Percentiles rank a stretch among this genome's conserved stretches.
Evolutionary conservation across 495 filamentous ascomycete species (phyloP).

Genomic region (Aspergillus homomorphus): DNA sequence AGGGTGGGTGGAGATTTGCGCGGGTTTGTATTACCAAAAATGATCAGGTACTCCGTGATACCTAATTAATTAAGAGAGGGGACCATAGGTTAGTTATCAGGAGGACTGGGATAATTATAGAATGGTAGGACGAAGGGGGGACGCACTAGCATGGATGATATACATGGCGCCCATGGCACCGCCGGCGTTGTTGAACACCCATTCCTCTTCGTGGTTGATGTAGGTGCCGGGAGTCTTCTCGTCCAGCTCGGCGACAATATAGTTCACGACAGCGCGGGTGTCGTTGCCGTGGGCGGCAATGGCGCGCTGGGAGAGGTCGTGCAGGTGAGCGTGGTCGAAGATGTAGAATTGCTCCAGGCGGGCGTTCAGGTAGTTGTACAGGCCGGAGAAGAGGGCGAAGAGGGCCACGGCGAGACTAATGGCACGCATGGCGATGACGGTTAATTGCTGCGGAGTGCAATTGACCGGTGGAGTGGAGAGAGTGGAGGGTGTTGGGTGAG

Average conservation of each 20-base stretch:
- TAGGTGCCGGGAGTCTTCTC: slow-evolving; percentile 38
- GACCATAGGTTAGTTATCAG: too few species aligned
- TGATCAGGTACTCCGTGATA: slow-evolving; percentile 77
- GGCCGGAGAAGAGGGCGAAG: slow-evolving; percentile 54
- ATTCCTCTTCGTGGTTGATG: slow-evolving; percentile 45
- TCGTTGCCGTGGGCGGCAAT: slow-evolving; percentile 69
- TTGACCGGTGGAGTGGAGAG: background rate
- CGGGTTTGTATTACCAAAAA: slow-evolving; percentile 56
- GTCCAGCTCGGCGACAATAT: slow-evolving; percentile 51
- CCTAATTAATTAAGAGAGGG: slow-evolving; percentile 25
- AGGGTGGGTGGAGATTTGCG: background rate
- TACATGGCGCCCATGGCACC: slow-evolving; percentile 90
- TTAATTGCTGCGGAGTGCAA: slow-evolving; percentile 9
- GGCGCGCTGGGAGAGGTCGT: slow-evolving; percentile 62
- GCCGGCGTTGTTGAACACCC: slow-evolving; percentile 65
- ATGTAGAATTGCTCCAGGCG: slow-evolving; percentile 74
- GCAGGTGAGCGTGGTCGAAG: slow-evolving; percentile 64
- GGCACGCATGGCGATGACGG: slow-evolving; percentile 22
- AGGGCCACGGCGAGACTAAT: slow-evolving; percentile 59
- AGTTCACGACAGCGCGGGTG: slow-evolving; percentile 63
- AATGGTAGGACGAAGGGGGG: slow-evolving; percentile 9
- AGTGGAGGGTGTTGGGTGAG: background rate
- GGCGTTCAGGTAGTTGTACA: slow-evolving; percentile 63
- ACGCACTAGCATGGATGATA: slow-evolving; percentile 75
- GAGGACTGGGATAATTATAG: background rate